Percentiles rank a stretch among this genome's conserved stretches.
These are phyloP conservation scores for Pharnaceum exiguum DNA, from an alignment of 148 eudicot species.

Conservation along the genomic window DNA sequence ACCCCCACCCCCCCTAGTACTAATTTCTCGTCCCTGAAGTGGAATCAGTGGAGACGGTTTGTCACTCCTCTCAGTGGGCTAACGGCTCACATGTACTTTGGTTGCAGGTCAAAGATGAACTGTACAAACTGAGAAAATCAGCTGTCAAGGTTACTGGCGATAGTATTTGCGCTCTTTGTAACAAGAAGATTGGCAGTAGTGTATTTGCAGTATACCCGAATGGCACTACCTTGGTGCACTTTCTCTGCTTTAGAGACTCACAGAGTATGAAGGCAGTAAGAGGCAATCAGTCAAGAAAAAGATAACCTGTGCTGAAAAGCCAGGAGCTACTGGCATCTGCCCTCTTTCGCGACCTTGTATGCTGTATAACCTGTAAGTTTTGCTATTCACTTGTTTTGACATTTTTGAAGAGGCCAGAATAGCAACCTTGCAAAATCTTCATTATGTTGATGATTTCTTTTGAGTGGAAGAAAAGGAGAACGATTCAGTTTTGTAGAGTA, in stretches of 20 bases:
- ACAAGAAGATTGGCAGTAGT: slow-evolving; percentile 95
- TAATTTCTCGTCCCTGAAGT: too few relatives aligned
- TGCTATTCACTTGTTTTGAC: too few relatives aligned
- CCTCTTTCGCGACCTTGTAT: neutral
- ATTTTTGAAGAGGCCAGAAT: too few relatives aligned
- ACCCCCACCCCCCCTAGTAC: too few relatives aligned
- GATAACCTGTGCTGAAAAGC: slow-evolving; percentile 17
- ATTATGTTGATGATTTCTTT: too few relatives aligned
- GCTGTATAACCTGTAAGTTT: too few relatives aligned
- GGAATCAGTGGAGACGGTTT: too few relatives aligned
- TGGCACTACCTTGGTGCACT: slow-evolving; percentile 84
- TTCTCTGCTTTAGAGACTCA: slow-evolving; percentile 93
- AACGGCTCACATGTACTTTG: neutral
- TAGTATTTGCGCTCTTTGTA: slow-evolving; percentile 88
- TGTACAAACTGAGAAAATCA: slow-evolving; percentile 72
- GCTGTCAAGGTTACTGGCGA: slow-evolving; percentile 79
- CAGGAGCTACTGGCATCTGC: neutral
- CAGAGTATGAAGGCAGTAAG: slow-evolving; percentile 89
- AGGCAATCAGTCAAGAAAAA: slow-evolving; percentile 51
- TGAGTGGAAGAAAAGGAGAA: too few relatives aligned
- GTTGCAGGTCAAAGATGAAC: slow-evolving; percentile 85
- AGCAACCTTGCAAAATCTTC: too few relatives aligned
- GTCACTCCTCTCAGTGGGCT: neutral
- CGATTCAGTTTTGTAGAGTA: too few relatives aligned
- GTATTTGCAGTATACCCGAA: slow-evolving; percentile 99